phyloP scores from a whole-genome alignment of 2,329 filamentous ascomycete genomes.

The Samsoniella hepiali region DNA sequence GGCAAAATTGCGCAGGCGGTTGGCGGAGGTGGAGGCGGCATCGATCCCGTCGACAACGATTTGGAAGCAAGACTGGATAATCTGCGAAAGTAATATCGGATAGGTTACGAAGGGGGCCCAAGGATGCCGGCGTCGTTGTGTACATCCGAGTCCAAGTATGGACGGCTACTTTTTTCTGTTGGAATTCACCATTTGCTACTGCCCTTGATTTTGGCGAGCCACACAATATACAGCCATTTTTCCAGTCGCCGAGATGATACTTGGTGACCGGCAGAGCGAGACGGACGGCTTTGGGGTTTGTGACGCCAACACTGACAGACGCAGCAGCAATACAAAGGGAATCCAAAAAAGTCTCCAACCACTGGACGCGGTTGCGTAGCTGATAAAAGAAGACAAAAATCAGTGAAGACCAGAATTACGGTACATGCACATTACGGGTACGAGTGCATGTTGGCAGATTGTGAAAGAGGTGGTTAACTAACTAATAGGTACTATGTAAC shows the following conservation, averaged over 20 bases:
- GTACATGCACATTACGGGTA: too few species aligned
- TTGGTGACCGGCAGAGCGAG: background rate
- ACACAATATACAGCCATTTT: background rate
- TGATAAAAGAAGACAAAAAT: too few species aligned
- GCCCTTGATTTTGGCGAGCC: constrained; percentile 6
- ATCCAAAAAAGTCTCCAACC: too few species aligned
- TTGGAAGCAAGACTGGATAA: constrained; percentile 91
- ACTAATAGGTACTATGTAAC: too few species aligned
- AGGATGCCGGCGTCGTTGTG: background rate
- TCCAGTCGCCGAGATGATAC: background rate
- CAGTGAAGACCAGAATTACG: too few species aligned
- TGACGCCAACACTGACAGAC: too few species aligned
- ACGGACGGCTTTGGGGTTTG: too few species aligned
- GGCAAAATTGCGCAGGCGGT: constrained; percentile 82
- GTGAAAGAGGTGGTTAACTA: too few species aligned
- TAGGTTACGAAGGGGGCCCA: background rate
- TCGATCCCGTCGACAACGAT: constrained; percentile 77
- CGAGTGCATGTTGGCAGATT: too few species aligned
- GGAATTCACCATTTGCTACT: constrained; percentile 3
- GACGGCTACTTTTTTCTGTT: constrained; percentile 7
- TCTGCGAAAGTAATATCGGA: constrained; percentile 55
- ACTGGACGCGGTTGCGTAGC: too few species aligned
- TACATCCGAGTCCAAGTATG: background rate
- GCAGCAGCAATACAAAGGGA: too few species aligned
- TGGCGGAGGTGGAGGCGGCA: constrained; percentile 59